Conservation (phyloP, 495 filamentous ascomycete species). For the Tricharina praecox region DNA sequence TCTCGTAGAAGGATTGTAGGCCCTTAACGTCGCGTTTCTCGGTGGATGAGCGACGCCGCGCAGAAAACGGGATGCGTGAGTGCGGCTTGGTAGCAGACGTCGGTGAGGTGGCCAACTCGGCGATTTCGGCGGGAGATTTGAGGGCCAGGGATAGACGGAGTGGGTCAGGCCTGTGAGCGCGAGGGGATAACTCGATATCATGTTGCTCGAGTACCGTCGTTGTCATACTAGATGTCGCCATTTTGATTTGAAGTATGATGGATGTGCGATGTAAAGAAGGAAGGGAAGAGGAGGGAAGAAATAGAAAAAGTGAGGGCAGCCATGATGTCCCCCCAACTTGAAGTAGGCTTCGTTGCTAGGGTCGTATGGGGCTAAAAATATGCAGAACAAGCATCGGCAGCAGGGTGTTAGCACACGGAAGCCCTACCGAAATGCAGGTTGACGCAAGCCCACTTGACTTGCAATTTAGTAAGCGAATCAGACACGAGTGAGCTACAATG, state of each 20-base stretch:
- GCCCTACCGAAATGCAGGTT: no score
- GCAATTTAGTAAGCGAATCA: no score
- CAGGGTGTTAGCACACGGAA: no score
- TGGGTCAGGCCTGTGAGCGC: conserved; percentile 42
- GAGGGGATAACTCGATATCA: conserved; percentile 26
- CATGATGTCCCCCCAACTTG: no score
- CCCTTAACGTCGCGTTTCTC: conserved; percentile 39
- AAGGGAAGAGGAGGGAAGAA: background rate
- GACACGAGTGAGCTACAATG: no score
- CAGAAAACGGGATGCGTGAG: conserved; percentile 10
- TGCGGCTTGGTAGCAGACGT: no score
- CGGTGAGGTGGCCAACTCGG: conserved; percentile 35
- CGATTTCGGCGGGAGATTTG: conserved; percentile 64
- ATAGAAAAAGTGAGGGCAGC: background rate
- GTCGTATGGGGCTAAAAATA: no score
- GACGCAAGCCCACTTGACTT: no score
- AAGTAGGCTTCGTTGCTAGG: no score
- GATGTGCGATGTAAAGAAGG: background rate
- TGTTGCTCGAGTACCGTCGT: background rate
- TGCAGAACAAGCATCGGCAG: no score
- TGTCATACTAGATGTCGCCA: no score
- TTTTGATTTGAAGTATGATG: no score
- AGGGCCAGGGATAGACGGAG: conserved; percentile 61
- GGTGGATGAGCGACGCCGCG: conserved; percentile 11
- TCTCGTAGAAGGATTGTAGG: conserved; percentile 71